Evolutionary conservation across 2,329 filamentous ascomycete species (phyloP).

Genomic region (Endothia cerciana): DNA sequence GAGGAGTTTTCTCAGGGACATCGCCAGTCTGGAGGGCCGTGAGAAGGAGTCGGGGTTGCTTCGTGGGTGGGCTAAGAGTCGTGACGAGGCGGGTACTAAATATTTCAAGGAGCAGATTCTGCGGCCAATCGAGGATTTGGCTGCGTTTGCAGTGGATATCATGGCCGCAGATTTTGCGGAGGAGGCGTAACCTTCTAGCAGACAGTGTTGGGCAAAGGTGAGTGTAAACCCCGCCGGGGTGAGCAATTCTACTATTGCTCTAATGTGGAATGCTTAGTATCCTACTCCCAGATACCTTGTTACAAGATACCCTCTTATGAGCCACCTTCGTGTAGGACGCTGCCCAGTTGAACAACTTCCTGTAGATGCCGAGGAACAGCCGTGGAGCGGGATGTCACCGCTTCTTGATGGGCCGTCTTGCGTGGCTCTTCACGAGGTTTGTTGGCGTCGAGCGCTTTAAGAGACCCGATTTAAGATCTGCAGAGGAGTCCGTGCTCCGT

Average conservation of each 20-base stretch:
- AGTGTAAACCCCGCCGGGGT: background rate
- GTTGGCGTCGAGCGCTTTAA: too few species aligned
- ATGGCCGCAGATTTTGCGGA: conserved; percentile 46
- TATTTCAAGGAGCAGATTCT: conserved; percentile 53
- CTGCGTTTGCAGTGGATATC: conserved; percentile 49
- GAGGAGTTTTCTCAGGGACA: conserved; percentile 51
- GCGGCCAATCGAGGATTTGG: conserved; percentile 51
- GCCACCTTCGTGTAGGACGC: too few species aligned
- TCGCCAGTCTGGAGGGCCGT: conserved; percentile 51
- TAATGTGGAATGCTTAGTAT: too few species aligned
- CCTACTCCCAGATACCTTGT: too few species aligned
- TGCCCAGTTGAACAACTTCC: too few species aligned
- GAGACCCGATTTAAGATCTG: too few species aligned
- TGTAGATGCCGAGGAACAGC: too few species aligned
- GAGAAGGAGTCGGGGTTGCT: conserved; percentile 50
- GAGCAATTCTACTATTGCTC: background rate
- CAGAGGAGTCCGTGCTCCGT: too few species aligned
- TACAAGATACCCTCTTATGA: too few species aligned
- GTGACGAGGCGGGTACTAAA: conserved; percentile 43
- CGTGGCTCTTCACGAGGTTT: too few species aligned
- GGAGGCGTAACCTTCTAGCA: conserved; percentile 19
- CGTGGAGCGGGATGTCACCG: too few species aligned
- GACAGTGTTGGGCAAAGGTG: background rate
- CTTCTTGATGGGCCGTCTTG: too few species aligned
- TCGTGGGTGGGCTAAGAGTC: conserved; percentile 48